Percentiles rank a stretch among this genome's conserved stretches.
Conservation (phyloP, 2,329 filamentous ascomycete species). For the Polytolypa hystricis region DNA sequence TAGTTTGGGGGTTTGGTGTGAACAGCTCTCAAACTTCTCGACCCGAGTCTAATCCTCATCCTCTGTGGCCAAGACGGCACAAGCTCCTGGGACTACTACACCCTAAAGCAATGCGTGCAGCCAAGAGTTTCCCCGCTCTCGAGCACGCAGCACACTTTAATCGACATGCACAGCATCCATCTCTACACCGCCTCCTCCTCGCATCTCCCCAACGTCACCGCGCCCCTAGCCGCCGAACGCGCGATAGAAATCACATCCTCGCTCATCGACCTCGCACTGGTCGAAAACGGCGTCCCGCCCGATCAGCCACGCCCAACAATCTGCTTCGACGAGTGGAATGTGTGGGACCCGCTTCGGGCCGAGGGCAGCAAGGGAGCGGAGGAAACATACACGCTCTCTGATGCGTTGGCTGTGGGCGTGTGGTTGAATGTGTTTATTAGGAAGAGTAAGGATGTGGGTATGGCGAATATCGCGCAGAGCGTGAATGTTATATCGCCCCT, state of each 20-base stretch:
- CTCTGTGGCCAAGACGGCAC: conserved; percentile 63
- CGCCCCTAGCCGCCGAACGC: conserved; percentile 59
- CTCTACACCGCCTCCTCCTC: conserved; percentile 57
- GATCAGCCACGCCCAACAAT: conserved; percentile 55
- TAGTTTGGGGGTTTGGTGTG: too few relatives aligned
- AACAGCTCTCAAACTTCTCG: conserved; percentile 37
- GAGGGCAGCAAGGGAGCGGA: conserved; percentile 62
- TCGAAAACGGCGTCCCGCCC: conserved; percentile 49
- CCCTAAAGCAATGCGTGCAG: conserved; percentile 56
- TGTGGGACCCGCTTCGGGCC: conserved; percentile 63
- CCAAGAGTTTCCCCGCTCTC: conserved; percentile 34
- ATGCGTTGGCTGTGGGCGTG: conserved; percentile 61
- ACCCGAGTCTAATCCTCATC: conserved; percentile 58
- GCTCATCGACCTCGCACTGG: conserved; percentile 61
- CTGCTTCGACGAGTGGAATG: conserved; percentile 80
- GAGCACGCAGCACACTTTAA: conserved; percentile 36
- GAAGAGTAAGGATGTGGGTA: conserved; percentile 58
- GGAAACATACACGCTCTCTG: conserved; percentile 62
- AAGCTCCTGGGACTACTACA: conserved; percentile 61
- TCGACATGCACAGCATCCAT: conserved; percentile 75
- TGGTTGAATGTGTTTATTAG: conserved; percentile 70
- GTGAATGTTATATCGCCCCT: conserved; percentile 70
- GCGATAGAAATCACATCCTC: conserved; percentile 59
- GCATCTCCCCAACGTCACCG: conserved; percentile 47
- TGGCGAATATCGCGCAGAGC: conserved; percentile 68